These are phyloP conservation scores for Metroxylon sagu DNA, from an alignment of 176 grass and related monocot species.

Conservation along the genomic window DNA sequence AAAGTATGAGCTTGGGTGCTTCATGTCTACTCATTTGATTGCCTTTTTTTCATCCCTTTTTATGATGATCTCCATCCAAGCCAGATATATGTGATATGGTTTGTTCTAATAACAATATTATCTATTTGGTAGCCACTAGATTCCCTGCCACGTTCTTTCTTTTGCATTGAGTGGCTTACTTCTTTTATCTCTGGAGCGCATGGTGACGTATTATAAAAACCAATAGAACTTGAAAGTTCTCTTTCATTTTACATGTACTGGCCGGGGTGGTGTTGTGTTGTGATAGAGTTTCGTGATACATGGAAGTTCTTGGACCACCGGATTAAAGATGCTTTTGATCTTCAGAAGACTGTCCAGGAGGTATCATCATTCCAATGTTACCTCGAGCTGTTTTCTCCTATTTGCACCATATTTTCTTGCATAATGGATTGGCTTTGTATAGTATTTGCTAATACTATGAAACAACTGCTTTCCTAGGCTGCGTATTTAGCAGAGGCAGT, in stretches of 20 bases:
- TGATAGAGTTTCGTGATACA: slow-evolving; percentile 72
- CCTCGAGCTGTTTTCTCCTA: too few species aligned
- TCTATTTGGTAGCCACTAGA: too few species aligned
- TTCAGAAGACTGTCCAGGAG: slow-evolving; percentile 84
- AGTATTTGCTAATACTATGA: not conserved
- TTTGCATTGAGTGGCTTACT: not conserved
- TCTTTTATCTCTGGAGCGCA: not conserved
- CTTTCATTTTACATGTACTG: too few species aligned
- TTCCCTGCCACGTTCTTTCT: not conserved
- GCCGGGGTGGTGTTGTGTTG: too few species aligned
- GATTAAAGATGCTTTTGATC: slow-evolving; percentile 71
- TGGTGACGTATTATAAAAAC: too few species aligned
- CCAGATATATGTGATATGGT: too few species aligned
- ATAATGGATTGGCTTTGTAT: not conserved
- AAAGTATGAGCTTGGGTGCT: too few species aligned
- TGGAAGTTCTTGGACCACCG: slow-evolving; percentile 63
- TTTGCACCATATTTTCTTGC: slow-evolving; percentile 1
- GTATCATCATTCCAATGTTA: slow-evolving; percentile 21
- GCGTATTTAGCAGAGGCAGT: slow-evolving; percentile 70
- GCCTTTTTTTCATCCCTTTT: too few species aligned
- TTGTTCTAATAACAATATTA: too few species aligned
- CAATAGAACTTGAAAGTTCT: too few species aligned
- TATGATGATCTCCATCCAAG: too few species aligned
- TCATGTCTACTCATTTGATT: too few species aligned
- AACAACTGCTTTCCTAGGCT: slow-evolving; percentile 24